These are phyloP conservation scores for Wickerhamiella kurtzmanii DNA, from an alignment of 805 yeast genomes.

Conservation along the genomic window DNA sequence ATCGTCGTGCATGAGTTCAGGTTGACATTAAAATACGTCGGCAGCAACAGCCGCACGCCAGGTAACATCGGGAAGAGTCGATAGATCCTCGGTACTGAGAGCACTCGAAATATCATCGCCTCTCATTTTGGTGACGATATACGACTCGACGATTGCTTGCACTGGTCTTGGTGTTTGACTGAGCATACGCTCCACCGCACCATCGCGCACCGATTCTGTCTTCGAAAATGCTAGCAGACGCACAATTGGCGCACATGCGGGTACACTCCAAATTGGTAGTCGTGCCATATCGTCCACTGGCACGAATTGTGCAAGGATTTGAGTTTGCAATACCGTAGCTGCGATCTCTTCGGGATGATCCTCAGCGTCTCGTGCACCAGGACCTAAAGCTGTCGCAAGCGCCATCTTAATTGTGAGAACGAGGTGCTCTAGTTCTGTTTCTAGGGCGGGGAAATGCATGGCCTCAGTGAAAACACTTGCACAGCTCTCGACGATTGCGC, in stretches of 20 bases:
- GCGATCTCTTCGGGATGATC: not conserved
- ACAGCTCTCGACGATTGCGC: not conserved
- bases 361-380: constrained; percentile 1
- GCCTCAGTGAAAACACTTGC: not conserved
- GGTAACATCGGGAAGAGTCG: constrained; percentile 2
- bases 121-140: constrained; percentile 13
- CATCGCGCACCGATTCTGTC: constrained; percentile 1
- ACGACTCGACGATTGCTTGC: constrained; percentile 9
- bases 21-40: constrained; percentile 10
- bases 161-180: constrained; percentile 4
- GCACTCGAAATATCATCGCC: constrained; percentile 4
- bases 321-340: not conserved
- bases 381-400: constrained; percentile 1
- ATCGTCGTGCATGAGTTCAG: too few relatives aligned
- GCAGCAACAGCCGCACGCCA: constrained; percentile 19
- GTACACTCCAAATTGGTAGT: constrained; percentile 10
- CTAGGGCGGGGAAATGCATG: not conserved
- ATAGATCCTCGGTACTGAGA: constrained; percentile 2
- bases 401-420: not conserved
- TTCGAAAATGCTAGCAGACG: constrained; percentile 11
- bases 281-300: not conserved
- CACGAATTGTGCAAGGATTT: not conserved
- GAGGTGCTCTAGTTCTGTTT: not conserved
- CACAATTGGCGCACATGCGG: constrained; percentile 3
- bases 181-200: constrained; percentile 4